These are phyloP conservation scores for Chalciporus chontae DNA, from an alignment of 768 basidiomycete species.

Conservation along the genomic window DNA sequence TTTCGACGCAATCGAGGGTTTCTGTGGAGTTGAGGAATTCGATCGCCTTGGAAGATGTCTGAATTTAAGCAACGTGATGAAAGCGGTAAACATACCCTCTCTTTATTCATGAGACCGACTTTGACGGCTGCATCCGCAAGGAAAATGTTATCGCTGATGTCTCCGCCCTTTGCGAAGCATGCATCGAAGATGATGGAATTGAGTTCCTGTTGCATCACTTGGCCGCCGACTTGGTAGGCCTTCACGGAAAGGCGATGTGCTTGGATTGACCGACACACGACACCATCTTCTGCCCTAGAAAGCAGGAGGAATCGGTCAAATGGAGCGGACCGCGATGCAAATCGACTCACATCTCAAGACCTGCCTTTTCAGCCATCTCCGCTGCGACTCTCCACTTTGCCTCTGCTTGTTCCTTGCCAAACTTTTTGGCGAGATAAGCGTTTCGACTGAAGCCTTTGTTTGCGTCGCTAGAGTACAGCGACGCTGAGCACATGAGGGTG, in stretches of 20 bases:
- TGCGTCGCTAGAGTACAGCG: constrained; percentile 17
- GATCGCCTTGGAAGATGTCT: constrained; percentile 27
- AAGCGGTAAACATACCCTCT: constrained; percentile 29
- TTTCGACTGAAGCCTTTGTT: constrained; percentile 19
- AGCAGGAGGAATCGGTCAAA: not conserved
- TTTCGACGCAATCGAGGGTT: constrained; percentile 37
- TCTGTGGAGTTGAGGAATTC: constrained; percentile 42
- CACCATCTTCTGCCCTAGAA: constrained; percentile 36
- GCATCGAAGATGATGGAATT: constrained; percentile 38
- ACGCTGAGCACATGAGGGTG: constrained; percentile 24
- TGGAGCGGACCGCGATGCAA: not conserved
- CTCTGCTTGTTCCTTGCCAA: constrained; percentile 26
- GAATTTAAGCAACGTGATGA: not conserved
- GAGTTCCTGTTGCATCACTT: constrained; percentile 36
- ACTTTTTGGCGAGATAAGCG: constrained; percentile 23
- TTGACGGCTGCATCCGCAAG: constrained; percentile 38
- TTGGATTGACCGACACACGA: constrained; percentile 37
- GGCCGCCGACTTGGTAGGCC: constrained; percentile 40
- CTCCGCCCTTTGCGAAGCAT: constrained; percentile 38
- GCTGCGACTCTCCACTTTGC: constrained; percentile 24
- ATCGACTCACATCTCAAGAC: constrained; percentile 23
- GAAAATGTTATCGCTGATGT: constrained; percentile 33
- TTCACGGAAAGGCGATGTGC: constrained; percentile 45
- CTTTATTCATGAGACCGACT: constrained; percentile 37
- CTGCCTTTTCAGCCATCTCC: constrained; percentile 30